Conservation (phyloP, 163 green algal genomes). For the Chlorella variabilis region DNA sequence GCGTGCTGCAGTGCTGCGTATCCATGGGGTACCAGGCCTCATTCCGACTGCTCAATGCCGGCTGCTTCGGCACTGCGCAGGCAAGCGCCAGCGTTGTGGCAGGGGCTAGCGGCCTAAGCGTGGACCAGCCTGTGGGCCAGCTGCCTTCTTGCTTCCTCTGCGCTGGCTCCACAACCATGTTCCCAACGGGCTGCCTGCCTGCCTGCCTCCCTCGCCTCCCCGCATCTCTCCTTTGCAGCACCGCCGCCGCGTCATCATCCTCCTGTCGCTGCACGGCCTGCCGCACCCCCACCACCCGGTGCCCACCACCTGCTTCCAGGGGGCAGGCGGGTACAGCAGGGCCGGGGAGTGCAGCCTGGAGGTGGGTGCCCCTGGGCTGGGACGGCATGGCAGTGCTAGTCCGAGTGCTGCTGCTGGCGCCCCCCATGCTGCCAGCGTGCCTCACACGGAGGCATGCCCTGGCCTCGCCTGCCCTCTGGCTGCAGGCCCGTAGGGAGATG, state of each 20-base stretch:
- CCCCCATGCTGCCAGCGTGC: no score
- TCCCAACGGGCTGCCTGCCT: not conserved
- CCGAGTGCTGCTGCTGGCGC: no score
- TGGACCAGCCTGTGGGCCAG: no score
- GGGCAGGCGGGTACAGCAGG: not conserved
- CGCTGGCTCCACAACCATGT: not conserved
- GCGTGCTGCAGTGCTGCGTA: not conserved
- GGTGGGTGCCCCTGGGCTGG: no score
- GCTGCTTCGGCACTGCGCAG: slow-evolving; percentile 7
- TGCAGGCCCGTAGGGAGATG: not conserved
- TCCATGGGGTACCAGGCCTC: not conserved
- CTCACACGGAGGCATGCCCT: no score
- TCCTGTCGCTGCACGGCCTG: not conserved
- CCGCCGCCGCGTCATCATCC: slow-evolving; percentile 16
- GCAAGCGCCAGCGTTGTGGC: not conserved
- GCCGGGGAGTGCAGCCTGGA: not conserved
- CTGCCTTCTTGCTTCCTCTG: no score
- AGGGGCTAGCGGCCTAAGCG: no score
- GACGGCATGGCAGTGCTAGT: not conserved
- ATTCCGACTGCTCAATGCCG: slow-evolving; percentile 16
- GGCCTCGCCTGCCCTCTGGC: not conserved
- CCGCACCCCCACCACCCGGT: not conserved
- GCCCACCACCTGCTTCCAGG: not conserved
- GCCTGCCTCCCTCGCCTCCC: not conserved
- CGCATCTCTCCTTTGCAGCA: not conserved